phyloP scores from a whole-genome alignment of 306 rosid genomes.

The Corylus heterophylla region DNA sequence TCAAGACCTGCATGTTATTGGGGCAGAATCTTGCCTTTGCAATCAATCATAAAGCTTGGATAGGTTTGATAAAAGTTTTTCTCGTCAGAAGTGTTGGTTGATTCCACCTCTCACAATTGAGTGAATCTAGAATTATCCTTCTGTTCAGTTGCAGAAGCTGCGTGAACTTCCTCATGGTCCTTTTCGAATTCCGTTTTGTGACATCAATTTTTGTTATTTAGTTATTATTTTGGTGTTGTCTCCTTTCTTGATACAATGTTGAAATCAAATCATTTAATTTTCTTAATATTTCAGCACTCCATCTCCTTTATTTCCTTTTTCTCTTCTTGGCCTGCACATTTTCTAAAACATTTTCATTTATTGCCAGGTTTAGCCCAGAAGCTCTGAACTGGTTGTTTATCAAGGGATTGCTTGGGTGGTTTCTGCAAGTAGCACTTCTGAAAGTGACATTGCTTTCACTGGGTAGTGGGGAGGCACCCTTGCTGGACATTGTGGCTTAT shows the following conservation, averaged over 20 bases:
- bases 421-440: constrained; percentile 71
- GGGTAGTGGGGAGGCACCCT: constrained; percentile 86
- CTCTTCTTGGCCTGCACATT: neutral
- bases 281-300: neutral
- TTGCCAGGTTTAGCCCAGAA: constrained; percentile 87
- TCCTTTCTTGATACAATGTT: neutral
- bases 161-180: neutral
- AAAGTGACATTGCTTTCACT: constrained; percentile 70
- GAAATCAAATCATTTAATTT: neutral
- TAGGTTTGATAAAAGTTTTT: neutral
- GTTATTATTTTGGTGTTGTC: neutral
- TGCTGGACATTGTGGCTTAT: constrained; percentile 84
- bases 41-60: neutral
- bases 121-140: neutral
- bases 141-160: neutral
- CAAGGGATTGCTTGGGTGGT: constrained; percentile 96
- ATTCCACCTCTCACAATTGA: neutral
- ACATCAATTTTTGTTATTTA: neutral
- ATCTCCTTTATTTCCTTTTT: no score
- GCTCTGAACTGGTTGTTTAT: constrained; percentile 90
- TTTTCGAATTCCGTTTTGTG: neutral
- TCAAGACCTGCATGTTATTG: neutral
- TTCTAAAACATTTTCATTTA: constrained; percentile 13
- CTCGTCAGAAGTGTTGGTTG: neutral
- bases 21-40: neutral